Conservation (phyloP, 352 stramenopile species). For the Phytophthora cactorum region DNA sequence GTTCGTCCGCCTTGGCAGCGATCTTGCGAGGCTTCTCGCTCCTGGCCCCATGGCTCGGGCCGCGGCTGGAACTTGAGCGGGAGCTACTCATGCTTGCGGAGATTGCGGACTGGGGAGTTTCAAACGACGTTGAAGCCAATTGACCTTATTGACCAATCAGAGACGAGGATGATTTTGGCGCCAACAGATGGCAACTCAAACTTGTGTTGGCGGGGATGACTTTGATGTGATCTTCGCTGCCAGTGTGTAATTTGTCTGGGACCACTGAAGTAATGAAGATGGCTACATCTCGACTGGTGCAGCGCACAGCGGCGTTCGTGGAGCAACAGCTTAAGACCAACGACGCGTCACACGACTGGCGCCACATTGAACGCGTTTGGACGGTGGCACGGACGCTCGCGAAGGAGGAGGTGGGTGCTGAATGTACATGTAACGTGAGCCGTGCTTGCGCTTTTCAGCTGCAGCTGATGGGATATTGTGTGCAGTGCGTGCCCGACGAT, state of each 20-base stretch:
- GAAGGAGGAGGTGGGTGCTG: slow-evolving; percentile 65
- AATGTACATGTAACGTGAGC: background rate
- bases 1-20: slow-evolving; percentile 69
- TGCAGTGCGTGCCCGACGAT: slow-evolving; percentile 58
- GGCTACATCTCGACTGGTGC: slow-evolving; percentile 63
- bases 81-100: slow-evolving; percentile 33
- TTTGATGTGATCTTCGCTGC: background rate
- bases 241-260: slow-evolving; percentile 23
- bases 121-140: slow-evolving; percentile 31
- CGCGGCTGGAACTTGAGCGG: slow-evolving; percentile 32
- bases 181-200: slow-evolving; percentile 17
- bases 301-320: slow-evolving; percentile 77
- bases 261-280: slow-evolving; percentile 18
- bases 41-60: slow-evolving; percentile 19
- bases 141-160: slow-evolving; percentile 28
- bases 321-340: slow-evolving; percentile 72
- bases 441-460: background rate
- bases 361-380: slow-evolving; percentile 91
- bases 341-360: slow-evolving; percentile 88
- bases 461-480: slow-evolving; percentile 3
- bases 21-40: slow-evolving; percentile 57
- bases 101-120: slow-evolving; percentile 16
- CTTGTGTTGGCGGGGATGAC: slow-evolving; percentile 12
- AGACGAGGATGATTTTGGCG: slow-evolving; percentile 10
- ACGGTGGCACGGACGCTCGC: slow-evolving; percentile 73